Conservation (phyloP, 2,329 filamentous ascomycete species). For the Aspergillus versicolor region DNA sequence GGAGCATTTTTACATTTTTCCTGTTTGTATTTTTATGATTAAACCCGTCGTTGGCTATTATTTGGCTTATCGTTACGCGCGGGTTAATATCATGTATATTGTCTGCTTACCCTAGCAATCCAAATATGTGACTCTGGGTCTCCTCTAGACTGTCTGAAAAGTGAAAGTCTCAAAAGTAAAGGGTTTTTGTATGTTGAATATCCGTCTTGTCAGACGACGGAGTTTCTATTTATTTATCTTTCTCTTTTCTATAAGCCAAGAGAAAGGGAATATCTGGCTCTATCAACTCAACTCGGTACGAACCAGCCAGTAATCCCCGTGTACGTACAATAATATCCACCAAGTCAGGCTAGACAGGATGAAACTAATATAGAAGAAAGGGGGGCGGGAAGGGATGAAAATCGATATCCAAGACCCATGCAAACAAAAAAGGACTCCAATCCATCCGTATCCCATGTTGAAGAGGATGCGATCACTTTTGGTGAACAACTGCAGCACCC, state of each 20-base stretch:
- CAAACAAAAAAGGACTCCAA: slow-evolving; percentile 18
- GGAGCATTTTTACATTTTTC: not conserved
- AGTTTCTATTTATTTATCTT: not conserved
- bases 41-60: not conserved
- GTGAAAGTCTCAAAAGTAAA: not conserved
- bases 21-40: slow-evolving; percentile 7
- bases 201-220: not conserved
- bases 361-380: not conserved
- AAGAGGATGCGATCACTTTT: slow-evolving; percentile 24
- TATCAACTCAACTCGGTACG: not conserved
- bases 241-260: not conserved
- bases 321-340: not conserved
- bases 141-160: not conserved
- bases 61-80: not conserved
- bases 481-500: not conserved
- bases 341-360: not conserved
- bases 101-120: not conserved
- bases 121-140: not conserved
- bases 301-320: not conserved
- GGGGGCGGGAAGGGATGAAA: not conserved
- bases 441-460: slow-evolving; percentile 27
- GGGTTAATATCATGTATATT: slow-evolving; percentile 4
- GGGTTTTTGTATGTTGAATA: not conserved
- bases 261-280: not conserved
- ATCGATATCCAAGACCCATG: slow-evolving; percentile 12